phyloP scores from a whole-genome alignment of 2,329 filamentous ascomycete genomes.

The Fusarium concolor region DNA sequence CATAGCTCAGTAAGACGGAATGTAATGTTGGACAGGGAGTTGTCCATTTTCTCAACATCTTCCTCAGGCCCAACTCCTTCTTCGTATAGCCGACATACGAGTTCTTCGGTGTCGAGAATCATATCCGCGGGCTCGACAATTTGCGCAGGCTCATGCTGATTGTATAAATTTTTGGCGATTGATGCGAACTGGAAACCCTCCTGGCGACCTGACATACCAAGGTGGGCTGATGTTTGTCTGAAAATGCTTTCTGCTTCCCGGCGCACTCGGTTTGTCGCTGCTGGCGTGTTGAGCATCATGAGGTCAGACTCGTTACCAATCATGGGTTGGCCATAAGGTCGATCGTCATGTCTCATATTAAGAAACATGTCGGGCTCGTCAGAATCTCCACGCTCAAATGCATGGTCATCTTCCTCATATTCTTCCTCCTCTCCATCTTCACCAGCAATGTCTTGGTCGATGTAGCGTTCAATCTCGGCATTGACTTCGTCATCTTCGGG shows the following conservation, averaged over 20 bases:
- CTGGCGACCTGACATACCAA: constrained; percentile 56
- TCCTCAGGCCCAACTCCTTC: constrained; percentile 68
- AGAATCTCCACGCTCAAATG: constrained; percentile 54
- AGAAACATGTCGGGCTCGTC: constrained; percentile 62
- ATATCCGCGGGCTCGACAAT: constrained; percentile 78
- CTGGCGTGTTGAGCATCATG: constrained; percentile 67
- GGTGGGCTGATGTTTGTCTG: constrained; percentile 63
- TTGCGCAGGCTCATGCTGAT: constrained; percentile 64
- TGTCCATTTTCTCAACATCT: constrained; percentile 66
- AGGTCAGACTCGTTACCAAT: constrained; percentile 63
- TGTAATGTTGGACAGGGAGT: constrained; percentile 66
- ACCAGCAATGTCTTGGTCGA: constrained; percentile 53
- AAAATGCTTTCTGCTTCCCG: constrained; percentile 68
- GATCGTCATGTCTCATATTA: constrained; percentile 59
- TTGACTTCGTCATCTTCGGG: constrained; percentile 49
- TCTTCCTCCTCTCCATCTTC: constrained; percentile 52
- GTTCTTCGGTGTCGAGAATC: constrained; percentile 79
- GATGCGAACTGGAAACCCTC: constrained; percentile 73
- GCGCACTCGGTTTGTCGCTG: constrained; percentile 64
- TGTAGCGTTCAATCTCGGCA: constrained; percentile 52
- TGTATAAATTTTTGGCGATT: constrained; percentile 78
- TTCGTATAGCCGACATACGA: constrained; percentile 74
- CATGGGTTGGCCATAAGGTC: constrained; percentile 53
- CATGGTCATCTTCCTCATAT: constrained; percentile 56
- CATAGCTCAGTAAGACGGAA: constrained; percentile 66